A percentile compares a stretch with the other conserved stretches of the same genome.
These are phyloP conservation scores for Talaromyces adpressus DNA, from an alignment of 495 filamentous ascomycete species.

Conservation along the genomic window DNA sequence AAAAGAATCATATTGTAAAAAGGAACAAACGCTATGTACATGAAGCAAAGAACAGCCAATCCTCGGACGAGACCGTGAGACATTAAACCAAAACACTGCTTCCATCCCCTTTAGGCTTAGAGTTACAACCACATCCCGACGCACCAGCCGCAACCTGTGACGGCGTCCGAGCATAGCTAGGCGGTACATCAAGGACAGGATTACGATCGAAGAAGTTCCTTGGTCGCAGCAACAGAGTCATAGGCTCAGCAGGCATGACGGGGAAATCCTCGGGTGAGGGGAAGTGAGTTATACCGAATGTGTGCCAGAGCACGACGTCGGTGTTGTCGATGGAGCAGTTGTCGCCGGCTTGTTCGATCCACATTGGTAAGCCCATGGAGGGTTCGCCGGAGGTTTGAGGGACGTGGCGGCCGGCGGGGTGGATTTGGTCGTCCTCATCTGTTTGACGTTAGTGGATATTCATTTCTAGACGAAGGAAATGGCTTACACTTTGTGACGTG, in stretches of 20 bases:
- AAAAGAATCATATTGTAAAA: neutral
- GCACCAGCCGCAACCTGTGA: conserved; percentile 54
- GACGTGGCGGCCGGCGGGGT: conserved; percentile 89
- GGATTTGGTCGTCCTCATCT: conserved; percentile 82
- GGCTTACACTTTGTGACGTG: conserved; percentile 84
- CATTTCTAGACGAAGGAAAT: neutral
- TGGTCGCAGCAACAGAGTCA: conserved; percentile 76
- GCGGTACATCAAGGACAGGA: conserved; percentile 81
- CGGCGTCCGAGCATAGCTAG: conserved; percentile 68
- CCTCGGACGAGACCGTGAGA: neutral
- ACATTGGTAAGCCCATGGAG: conserved; percentile 68
- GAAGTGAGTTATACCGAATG: conserved; percentile 90
- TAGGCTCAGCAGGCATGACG: conserved; percentile 89
- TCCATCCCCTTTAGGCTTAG: conserved; percentile 28
- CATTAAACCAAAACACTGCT: conserved; percentile 34
- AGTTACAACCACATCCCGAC: conserved; percentile 32
- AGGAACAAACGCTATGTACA: neutral
- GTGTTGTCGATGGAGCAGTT: conserved; percentile 69
- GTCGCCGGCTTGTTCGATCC: conserved; percentile 66
- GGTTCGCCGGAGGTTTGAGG: conserved; percentile 88
- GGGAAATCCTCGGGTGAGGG: conserved; percentile 91
- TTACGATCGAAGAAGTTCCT: conserved; percentile 84
- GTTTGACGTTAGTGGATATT: conserved; percentile 4
- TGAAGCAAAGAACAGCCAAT: neutral
- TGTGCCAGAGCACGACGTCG: conserved; percentile 93